These are phyloP conservation scores for Penicillium sp. DNA, from an alignment of 2,329 filamentous ascomycete genomes.

Conservation along the genomic window DNA sequence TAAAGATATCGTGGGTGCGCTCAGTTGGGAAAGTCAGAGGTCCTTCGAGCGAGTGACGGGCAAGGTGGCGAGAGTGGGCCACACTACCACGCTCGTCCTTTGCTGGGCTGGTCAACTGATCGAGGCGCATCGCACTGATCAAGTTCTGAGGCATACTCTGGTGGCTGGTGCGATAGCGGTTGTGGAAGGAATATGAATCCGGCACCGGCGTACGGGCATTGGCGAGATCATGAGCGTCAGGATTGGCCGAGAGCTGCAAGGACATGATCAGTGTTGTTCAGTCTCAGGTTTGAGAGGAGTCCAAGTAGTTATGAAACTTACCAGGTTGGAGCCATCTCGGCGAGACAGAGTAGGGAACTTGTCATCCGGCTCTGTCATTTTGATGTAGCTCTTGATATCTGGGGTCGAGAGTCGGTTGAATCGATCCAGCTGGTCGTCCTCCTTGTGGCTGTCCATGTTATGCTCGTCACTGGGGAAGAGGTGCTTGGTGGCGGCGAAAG, in stretches of 20 bases:
- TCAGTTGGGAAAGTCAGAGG: slow-evolving; percentile 43
- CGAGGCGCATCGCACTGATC: slow-evolving; percentile 47
- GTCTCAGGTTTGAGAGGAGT: slow-evolving; percentile 25
- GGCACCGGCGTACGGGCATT: slow-evolving; percentile 68
- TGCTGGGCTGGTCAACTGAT: slow-evolving; percentile 38
- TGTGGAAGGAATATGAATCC: slow-evolving; percentile 67
- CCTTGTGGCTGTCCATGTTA: slow-evolving; percentile 43
- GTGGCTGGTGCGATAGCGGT: slow-evolving; percentile 68
- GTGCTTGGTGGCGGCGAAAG: slow-evolving; percentile 83
- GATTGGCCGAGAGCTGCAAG: slow-evolving; percentile 75
- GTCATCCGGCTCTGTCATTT: slow-evolving; percentile 75
- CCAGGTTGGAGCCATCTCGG: slow-evolving; percentile 58
- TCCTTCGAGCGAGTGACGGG: slow-evolving; percentile 52
- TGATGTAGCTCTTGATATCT: slow-evolving; percentile 70
- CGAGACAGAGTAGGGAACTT: slow-evolving; percentile 73
- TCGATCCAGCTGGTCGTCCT: slow-evolving; percentile 46
- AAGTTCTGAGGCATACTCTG: slow-evolving; percentile 63
- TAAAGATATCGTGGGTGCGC: slow-evolving; percentile 30
- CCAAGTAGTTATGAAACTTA: slow-evolving; percentile 43
- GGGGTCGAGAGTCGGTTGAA: slow-evolving; percentile 57
- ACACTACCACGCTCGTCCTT: slow-evolving; percentile 33
- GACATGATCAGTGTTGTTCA: slow-evolving; percentile 44
- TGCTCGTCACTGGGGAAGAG: slow-evolving; percentile 86
- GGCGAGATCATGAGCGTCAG: slow-evolving; percentile 78
- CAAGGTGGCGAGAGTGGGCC: slow-evolving; percentile 42